These are phyloP conservation scores for Boletus rex-veris DNA, from an alignment of 768 basidiomycete genomes.

Conservation along the genomic window DNA sequence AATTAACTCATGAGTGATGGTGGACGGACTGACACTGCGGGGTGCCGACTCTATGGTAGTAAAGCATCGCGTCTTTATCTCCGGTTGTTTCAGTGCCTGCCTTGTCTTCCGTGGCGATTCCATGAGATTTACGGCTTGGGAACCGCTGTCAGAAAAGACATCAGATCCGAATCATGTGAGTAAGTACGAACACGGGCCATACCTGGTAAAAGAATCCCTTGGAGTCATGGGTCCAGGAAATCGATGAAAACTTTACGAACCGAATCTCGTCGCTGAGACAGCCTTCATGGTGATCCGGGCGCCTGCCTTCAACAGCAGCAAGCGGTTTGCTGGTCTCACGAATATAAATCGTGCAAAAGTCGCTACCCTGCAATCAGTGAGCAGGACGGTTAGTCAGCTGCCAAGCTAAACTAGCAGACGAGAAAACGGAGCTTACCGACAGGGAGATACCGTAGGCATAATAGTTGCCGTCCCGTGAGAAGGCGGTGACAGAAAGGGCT, in stretches of 20 bases:
- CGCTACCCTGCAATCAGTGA: constrained; percentile 54
- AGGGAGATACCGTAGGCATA: constrained; percentile 75
- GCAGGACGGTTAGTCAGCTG: not conserved
- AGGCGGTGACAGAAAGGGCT: constrained; percentile 53
- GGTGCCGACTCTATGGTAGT: constrained; percentile 73
- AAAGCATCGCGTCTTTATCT: constrained; percentile 70
- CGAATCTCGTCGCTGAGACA: constrained; percentile 64
- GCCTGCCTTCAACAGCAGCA: constrained; percentile 36
- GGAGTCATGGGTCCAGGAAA: constrained; percentile 74
- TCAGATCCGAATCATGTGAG: constrained; percentile 1
- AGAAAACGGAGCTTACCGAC: constrained; percentile 45
- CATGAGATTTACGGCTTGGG: constrained; percentile 49
- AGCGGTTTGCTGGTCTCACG: constrained; percentile 62
- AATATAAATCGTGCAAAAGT: constrained; percentile 66
- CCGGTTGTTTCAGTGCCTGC: constrained; percentile 56
- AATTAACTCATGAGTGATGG: constrained; percentile 1
- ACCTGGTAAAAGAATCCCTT: constrained; percentile 85
- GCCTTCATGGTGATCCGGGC: constrained; percentile 43
- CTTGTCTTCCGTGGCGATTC: constrained; percentile 44
- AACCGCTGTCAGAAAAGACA: constrained; percentile 42
- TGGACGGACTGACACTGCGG: constrained; percentile 49
- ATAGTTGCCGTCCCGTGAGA: constrained; percentile 64
- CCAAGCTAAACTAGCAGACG: not conserved
- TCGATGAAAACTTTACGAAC: constrained; percentile 71
- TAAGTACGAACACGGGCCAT: not conserved